phyloP scores from a whole-genome alignment of 805 yeast species.

The Grigorovia jiainica region DNA sequence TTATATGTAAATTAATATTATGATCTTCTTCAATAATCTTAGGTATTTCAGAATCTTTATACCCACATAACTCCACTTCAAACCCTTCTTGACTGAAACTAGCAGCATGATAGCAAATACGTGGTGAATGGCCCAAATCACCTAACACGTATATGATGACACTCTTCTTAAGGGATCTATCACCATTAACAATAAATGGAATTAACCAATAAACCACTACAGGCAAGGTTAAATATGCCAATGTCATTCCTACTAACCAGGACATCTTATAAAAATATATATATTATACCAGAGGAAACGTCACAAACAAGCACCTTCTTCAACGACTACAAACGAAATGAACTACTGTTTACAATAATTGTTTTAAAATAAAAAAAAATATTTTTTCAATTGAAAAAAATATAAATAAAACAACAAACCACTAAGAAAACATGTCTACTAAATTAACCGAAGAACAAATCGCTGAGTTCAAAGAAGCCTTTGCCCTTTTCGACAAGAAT shows the following conservation, averaged over 20 bases:
- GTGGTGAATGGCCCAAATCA: conserved; percentile 89
- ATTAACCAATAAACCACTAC: conserved; percentile 25
- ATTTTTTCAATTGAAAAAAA: no score
- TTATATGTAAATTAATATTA: conserved; percentile 41
- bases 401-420: not conserved
- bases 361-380: no score
- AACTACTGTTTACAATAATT: no score
- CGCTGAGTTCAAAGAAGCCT: conserved; percentile 95
- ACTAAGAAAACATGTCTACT: conserved; percentile 19
- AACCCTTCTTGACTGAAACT: conserved; percentile 63
- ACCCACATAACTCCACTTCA: conserved; percentile 79
- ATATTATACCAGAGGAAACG: not conserved
- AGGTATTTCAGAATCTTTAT: conserved; percentile 50
- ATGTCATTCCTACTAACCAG: conserved; percentile 11
- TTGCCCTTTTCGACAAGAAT: conserved; percentile 92
- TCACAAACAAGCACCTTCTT: conserved; percentile 9
- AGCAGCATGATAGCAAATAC: conserved; percentile 84
- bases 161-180: conserved; percentile 36
- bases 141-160: conserved; percentile 80
- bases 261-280: not conserved
- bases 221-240: conserved; percentile 38
- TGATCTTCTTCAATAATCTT: conserved; percentile 39
- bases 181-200: conserved; percentile 30
- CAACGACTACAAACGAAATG: no score
- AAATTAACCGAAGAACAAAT: conserved; percentile 93